Percentiles rank a stretch among this genome's conserved stretches.
These are phyloP conservation scores for Vaccinium myrtillus DNA, from an alignment of 148 eudicot genomes.

Conservation along the genomic window DNA sequence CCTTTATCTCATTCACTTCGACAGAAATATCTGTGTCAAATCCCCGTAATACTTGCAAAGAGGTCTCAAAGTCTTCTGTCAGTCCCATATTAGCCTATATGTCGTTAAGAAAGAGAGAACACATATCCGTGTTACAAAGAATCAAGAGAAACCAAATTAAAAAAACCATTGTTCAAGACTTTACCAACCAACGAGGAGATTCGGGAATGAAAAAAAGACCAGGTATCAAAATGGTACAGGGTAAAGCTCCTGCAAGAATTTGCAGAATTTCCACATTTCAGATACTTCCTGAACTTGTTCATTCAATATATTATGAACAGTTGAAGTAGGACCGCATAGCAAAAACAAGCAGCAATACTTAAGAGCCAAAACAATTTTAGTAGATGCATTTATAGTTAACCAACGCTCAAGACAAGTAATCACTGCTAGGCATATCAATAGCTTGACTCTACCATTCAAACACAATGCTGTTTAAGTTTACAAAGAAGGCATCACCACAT, in stretches of 20 bases:
- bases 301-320: background rate
- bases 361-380: background rate
- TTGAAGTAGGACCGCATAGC: background rate
- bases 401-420: background rate
- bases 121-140: background rate
- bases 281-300: background rate
- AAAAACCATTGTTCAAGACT: constrained; percentile 2
- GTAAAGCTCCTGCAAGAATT: constrained; percentile 58
- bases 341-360: background rate
- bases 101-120: constrained; percentile 11
- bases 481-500: background rate
- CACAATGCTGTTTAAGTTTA: background rate
- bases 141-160: background rate
- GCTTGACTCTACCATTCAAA: background rate
- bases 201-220: constrained; percentile 93
- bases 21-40: constrained; percentile 49
- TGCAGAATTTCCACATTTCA: background rate
- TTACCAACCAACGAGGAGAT: constrained; percentile 99
- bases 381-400: too few species aligned
- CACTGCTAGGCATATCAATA: background rate
- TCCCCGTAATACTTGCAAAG: constrained; percentile 89
- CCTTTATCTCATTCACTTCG: constrained; percentile 57
- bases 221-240: constrained; percentile 78
- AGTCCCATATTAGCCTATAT: constrained; percentile 86
- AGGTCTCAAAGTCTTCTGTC: constrained; percentile 77